Evolutionary conservation across 495 filamentous ascomycete genomes (phyloP).

Genomic region (Aspergillus kassunensis): DNA sequence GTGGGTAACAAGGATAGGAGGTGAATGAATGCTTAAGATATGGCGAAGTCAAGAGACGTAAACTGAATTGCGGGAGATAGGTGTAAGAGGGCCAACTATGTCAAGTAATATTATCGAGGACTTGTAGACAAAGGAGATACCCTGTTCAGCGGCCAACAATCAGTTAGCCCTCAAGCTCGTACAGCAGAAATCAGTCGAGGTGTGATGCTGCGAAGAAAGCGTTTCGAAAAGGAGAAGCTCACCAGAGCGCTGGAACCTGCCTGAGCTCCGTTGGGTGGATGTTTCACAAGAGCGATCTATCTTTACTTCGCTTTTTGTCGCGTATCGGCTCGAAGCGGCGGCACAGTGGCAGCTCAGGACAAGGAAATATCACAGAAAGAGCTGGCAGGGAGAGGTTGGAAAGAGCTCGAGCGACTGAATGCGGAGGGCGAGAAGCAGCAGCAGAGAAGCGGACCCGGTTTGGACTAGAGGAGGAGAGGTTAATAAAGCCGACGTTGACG

Average conservation of each 20-base stretch:
- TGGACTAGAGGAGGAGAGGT: conserved; percentile 10
- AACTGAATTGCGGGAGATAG: not conserved
- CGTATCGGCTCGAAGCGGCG: not conserved
- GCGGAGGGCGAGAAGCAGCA: conserved; percentile 15
- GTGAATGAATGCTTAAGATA: not conserved
- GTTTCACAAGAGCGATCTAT: conserved; percentile 20
- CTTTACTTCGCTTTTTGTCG: conserved; percentile 12
- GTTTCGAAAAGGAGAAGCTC: conserved; percentile 8
- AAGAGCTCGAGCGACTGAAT: conserved; percentile 1
- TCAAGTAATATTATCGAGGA: not conserved
- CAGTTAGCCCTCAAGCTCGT: not conserved
- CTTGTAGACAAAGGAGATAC: not conserved
- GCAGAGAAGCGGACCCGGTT: not conserved
- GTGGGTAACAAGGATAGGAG: not conserved
- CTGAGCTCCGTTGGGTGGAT: conserved; percentile 3
- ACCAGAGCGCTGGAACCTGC: conserved; percentile 2
- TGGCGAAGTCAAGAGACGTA: not conserved
- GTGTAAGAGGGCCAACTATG: not conserved
- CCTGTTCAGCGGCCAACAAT: not conserved
- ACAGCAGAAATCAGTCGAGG: not conserved
- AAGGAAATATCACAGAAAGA: not conserved
- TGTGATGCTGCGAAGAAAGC: not conserved
- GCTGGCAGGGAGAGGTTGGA: not conserved
- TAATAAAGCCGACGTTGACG: conserved; percentile 17
- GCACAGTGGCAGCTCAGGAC: not conserved